Base-by-base conservation (phyloP, 352 stramenopile genomes). In the Phytophthora colocasiae region DNA sequence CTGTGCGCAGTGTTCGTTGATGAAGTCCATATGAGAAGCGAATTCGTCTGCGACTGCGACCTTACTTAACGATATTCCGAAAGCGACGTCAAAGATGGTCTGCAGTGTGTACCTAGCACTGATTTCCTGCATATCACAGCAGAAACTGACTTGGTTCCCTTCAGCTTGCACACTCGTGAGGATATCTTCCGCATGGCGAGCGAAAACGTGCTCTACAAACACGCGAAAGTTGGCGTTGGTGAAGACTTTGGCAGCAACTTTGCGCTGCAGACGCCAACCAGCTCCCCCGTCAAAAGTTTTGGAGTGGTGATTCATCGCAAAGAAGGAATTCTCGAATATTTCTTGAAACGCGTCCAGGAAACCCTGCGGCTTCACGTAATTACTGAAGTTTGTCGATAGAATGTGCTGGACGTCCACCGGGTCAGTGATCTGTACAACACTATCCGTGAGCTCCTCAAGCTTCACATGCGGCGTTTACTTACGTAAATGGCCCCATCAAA, bases 211-310 rank as follows among this genome's bases (percentile, higher is more conserved):
- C 54, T 87, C 80, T 2, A 65, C 70, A 43, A 80, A 85, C 1
- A 67, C 63, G 19, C 74, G 72, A 14, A 91, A 88, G 41, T 89
- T 89, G 22, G 53, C 67, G 1, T 75, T 83, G 29, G 85, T 95
- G 26, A 97, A 97, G 24, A 98, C 93, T 53, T 95, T 92, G 24
- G 87, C 92, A 44, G 90, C 89, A 22, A 84, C 81, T 51, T 96
- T 96, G 52, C 89, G 81, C 57, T 97, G 89, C 7, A 90, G 52
- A 2, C 73, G 59, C 89, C 89, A 97, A 41, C 73, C 78, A 54
- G 58, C 73, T 27, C 86, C 86, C 17, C 85, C 73, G 46, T 87
- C 80, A 1, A 63, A 55, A n/a, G 70, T 73, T 53, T 85, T 41
- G n/a, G 66, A 52, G 54, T 90, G 82, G 51, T 90, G 82, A 52